Evolutionary conservation across 2,329 filamentous ascomycete genomes (phyloP), one percentile per base, ranked within the genome.

Genomic region (Alternaria tenuissima): DNA sequence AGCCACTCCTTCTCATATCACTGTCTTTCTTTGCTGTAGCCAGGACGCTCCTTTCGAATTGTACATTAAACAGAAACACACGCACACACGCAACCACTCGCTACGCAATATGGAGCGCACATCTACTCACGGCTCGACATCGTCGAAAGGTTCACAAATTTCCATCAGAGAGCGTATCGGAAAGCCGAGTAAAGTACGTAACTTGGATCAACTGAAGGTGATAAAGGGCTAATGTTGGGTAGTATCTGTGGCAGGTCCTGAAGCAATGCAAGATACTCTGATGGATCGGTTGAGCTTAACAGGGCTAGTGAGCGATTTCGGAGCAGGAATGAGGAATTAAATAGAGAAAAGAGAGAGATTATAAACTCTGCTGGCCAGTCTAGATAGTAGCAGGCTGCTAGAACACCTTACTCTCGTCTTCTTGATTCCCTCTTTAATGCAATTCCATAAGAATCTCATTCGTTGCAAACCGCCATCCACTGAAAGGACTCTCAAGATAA

Each of bases 401-500:
- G 36, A 24, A 14, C 20, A n/a, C 46, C 22, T 3, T 38, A 49
- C 32, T 24, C 32, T 18, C 12, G 2, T 38, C 16, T 14, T 28
- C 16, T 6, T 38, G 11, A 6, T 48, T n/a, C 18, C 26, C 32
- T 32, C 32, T 38, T 48, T 14, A 55, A 30, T 69, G 52, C 11
- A 74, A 67, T 26, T 62, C 58, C 57, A 74, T 59, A 16, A 64
- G 34, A 4, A 69, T 53, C 49, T 73, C 71, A 22, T 74, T 70
- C 26, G 67, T 76, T 34, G 30, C 38, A 38, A 75, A 76, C 5
- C 47, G 59, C 59, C 58, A 65, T 6, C 72, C 68, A 22, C 63
- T 69, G n/a, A 76, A 66, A 9, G 68, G 68, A 47, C 69, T 72
- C 4, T 66, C 59, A 1, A 61, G 53, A 41, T 74, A 76, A 12